Evolutionary conservation across 176 grass and related monocot species (phyloP).

Genomic region (Carex scoparia): DNA sequence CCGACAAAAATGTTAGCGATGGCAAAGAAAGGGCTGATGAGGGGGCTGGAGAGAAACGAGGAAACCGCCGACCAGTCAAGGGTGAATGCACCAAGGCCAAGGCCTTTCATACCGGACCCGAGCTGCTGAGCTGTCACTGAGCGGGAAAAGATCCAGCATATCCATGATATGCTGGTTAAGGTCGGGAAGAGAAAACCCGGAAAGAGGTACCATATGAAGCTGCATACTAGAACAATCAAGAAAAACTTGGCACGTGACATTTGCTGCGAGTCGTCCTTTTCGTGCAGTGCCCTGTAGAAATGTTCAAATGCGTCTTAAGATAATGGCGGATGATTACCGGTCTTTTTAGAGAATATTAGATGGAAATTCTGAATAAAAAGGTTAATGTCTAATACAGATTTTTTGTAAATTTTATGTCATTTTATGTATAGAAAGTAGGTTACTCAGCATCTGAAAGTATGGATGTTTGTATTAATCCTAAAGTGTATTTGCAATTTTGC

Average conservation of each 20-base stretch:
- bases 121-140: slow-evolving; percentile 77
- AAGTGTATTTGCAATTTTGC: too few species aligned
- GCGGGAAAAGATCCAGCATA: slow-evolving; percentile 72
- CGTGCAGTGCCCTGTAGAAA: slow-evolving; percentile 59
- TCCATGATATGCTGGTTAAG: slow-evolving; percentile 50
- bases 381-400: background rate
- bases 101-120: slow-evolving; percentile 57
- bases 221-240: slow-evolving; percentile 61
- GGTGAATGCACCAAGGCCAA: slow-evolving; percentile 64
- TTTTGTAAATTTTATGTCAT: background rate
- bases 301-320: background rate
- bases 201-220: slow-evolving; percentile 61
- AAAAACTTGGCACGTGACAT: slow-evolving; percentile 90
- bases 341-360: background rate
- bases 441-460: too few species aligned
- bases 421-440: background rate
- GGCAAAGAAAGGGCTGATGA: slow-evolving; percentile 75
- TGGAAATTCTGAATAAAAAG: background rate
- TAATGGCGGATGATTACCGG: background rate
- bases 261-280: slow-evolving; percentile 41
- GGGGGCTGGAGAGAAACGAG: slow-evolving; percentile 60
- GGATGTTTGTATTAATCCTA: too few species aligned
- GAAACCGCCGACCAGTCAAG: slow-evolving; percentile 64
- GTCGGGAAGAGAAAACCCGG: slow-evolving; percentile 78
- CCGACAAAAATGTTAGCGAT: slow-evolving; percentile 60